phyloP scores from a whole-genome alignment of 768 basidiomycete species.

The Hypholoma fasciculare region DNA sequence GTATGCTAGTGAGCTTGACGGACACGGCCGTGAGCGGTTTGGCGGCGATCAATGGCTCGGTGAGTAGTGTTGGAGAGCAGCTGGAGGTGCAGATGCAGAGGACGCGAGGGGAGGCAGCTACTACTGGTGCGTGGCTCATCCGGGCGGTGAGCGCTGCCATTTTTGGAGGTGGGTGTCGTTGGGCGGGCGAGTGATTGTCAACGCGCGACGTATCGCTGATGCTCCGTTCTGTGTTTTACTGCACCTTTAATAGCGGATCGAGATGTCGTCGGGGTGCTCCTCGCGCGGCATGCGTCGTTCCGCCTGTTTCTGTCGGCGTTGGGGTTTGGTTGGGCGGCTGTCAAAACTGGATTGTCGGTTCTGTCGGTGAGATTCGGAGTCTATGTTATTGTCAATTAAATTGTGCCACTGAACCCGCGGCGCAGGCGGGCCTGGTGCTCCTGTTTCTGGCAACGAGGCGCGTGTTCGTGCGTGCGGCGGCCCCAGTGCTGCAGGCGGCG shows the following conservation, averaged over 20 bases:
- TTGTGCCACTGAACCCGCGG: not conserved
- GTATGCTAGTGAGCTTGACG: constrained; percentile 36
- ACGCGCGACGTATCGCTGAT: not conserved
- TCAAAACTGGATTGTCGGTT: constrained; percentile 34
- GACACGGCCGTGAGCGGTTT: constrained; percentile 42
- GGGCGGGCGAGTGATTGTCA: not conserved
- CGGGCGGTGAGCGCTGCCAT: not conserved
- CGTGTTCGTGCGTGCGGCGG: constrained; percentile 15
- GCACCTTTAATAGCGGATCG: not conserved
- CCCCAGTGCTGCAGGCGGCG: not conserved
- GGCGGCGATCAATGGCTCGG: constrained; percentile 47
- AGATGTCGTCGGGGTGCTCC: constrained; percentile 19
- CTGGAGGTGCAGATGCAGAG: constrained; percentile 15
- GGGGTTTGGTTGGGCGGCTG: constrained; percentile 27
- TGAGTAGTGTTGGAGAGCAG: constrained; percentile 29
- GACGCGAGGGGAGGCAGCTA: not conserved
- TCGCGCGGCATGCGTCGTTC: constrained; percentile 22
- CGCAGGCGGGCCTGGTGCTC: constrained; percentile 36
- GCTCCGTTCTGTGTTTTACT: not conserved
- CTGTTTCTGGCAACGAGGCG: constrained; percentile 27
- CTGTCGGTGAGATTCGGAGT: constrained; percentile 33
- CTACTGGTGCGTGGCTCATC: too few relatives aligned
- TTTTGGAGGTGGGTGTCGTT: not conserved
- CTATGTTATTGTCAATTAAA: not conserved
- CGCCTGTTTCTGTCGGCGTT: constrained; percentile 25